Evolutionary conservation across 2,329 filamentous ascomycete species (phyloP).

Genomic region (Curvularia hawaiiensis): DNA sequence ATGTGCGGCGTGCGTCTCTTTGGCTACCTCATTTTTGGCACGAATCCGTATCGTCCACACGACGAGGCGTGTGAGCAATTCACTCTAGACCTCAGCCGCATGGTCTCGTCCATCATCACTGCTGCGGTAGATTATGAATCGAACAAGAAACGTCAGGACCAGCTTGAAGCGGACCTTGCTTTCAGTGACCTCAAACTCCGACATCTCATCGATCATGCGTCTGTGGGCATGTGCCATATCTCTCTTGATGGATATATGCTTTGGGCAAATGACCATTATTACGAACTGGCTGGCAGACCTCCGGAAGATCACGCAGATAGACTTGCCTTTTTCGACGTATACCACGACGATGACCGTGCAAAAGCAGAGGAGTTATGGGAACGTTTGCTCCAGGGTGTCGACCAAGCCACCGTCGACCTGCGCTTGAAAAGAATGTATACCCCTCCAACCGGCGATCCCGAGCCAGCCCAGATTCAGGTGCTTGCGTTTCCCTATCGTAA

Average conservation of each 20-base stretch:
- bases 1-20: slow-evolving; percentile 28
- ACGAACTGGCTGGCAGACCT: slow-evolving; percentile 31
- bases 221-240: slow-evolving; percentile 43
- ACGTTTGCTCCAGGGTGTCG: slow-evolving; percentile 28
- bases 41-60: slow-evolving; percentile 44
- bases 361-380: slow-evolving; percentile 36
- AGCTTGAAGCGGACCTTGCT: slow-evolving; percentile 42
- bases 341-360: slow-evolving; percentile 33
- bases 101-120: slow-evolving; percentile 39
- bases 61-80: slow-evolving; percentile 42
- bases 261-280: slow-evolving; percentile 46
- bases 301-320: slow-evolving; percentile 21
- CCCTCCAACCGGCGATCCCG: slow-evolving; percentile 37
- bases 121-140: slow-evolving; percentile 29
- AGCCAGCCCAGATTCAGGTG: slow-evolving; percentile 40
- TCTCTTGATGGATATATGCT: slow-evolving; percentile 38
- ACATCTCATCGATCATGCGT: slow-evolving; percentile 43
- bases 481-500: slow-evolving; percentile 43
- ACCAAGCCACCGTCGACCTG: slow-evolving; percentile 36
- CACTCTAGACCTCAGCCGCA: slow-evolving; percentile 37
- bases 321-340: slow-evolving; percentile 35
- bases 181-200: slow-evolving; percentile 43
- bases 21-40: slow-evolving; percentile 42
- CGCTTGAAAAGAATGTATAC: slow-evolving; percentile 40
- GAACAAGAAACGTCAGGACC: slow-evolving; percentile 32